Base-by-base conservation (phyloP, 306 rosid species). In the Elaeagnus macrophylla region DNA sequence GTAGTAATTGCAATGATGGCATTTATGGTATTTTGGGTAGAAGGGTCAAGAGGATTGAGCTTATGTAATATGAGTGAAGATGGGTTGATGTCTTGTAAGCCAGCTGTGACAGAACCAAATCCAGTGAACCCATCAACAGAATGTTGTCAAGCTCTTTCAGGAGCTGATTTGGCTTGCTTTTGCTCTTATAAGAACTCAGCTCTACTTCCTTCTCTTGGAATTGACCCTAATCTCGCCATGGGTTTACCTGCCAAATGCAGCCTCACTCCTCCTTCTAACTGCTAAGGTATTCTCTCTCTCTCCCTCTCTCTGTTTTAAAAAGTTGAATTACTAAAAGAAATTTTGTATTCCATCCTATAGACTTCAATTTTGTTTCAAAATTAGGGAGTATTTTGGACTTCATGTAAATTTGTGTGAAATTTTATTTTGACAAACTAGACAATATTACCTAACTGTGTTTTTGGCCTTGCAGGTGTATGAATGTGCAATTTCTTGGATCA, bases 221-320 rank as follows among this genome's bases (percentile, higher is more conserved):
- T 88, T 52, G 83, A 84, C 19, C 83, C 80, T 6, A 45, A 3
- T 37, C 94, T 88, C 51, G 96, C 94, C 39, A n/a, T 75, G 62
- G 68, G 56, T 17, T 83, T 88, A 51, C 90, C 88, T 46, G 62
- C 73, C 10, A 79, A 88, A 70, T 88, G 96, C 60, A 51, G 56
- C 57, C 80, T 88, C 48, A 62, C 81, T 4, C 51, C 80, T 25
- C 83, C 90, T 36, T 17, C 64, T 17, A 9, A 68, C 11, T 87
- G 95, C 72, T 70, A 46, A 71, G 53, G 52, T 61, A 25, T 25
- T n/a, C n/a, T n/a, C n/a, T n/a, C n/a, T n/a, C n/a, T n/a, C n/a
- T n/a, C n/a, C n/a, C n/a, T n/a, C n/a, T n/a, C n/a, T n/a, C n/a
- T n/a, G n/a, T n/a, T n/a, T n/a, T n/a, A n/a, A n/a, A n/a, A n/a